Conservation (phyloP, 2,329 filamentous ascomycete genomes). For the Calonectria montana region DNA sequence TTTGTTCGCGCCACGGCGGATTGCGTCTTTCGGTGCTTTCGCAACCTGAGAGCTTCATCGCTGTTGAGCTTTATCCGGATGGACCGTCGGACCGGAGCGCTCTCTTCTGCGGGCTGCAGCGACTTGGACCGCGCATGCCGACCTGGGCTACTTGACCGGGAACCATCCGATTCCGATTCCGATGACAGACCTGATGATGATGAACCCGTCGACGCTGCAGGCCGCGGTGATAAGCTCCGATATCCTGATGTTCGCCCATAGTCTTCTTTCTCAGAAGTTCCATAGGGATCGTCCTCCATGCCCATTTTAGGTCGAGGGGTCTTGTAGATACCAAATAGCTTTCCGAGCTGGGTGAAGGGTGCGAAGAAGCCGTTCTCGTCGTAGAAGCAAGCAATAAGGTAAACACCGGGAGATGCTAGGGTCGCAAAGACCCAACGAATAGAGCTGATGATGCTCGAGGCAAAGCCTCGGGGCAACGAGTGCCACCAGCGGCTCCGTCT, state of each 20-base stretch:
- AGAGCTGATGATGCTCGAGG: slow-evolving; percentile 77
- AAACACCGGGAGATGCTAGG: slow-evolving; percentile 82
- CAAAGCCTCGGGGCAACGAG: slow-evolving; percentile 75
- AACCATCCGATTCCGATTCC: slow-evolving; percentile 75
- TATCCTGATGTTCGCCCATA: slow-evolving; percentile 44
- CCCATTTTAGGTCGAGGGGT: slow-evolving; percentile 57
- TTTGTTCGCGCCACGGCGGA: slow-evolving; percentile 59
- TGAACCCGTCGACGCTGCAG: slow-evolving; percentile 48
- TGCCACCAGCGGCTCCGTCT: slow-evolving; percentile 62
- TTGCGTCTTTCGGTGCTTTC: slow-evolving; percentile 75
- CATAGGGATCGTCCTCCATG: slow-evolving; percentile 42
- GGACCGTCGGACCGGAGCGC: slow-evolving; percentile 75
- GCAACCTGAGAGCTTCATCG: slow-evolving; percentile 79
- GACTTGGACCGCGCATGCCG: slow-evolving; percentile 75
- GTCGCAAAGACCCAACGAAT: slow-evolving; percentile 83
- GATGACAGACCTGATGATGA: slow-evolving; percentile 75
- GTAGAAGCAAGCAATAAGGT: slow-evolving; percentile 85
- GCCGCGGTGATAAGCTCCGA: slow-evolving; percentile 42
- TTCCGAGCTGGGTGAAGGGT: slow-evolving; percentile 78
- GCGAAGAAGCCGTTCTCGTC: slow-evolving; percentile 84
- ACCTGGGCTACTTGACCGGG: slow-evolving; percentile 42
- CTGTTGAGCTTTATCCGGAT: slow-evolving; percentile 92
- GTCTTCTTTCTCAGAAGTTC: slow-evolving; percentile 41
- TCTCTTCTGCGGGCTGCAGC: slow-evolving; percentile 69
- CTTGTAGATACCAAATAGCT: slow-evolving; percentile 65